Conservation (phyloP, 352 stramenopile species). For the Globisporangium spiculum region DNA sequence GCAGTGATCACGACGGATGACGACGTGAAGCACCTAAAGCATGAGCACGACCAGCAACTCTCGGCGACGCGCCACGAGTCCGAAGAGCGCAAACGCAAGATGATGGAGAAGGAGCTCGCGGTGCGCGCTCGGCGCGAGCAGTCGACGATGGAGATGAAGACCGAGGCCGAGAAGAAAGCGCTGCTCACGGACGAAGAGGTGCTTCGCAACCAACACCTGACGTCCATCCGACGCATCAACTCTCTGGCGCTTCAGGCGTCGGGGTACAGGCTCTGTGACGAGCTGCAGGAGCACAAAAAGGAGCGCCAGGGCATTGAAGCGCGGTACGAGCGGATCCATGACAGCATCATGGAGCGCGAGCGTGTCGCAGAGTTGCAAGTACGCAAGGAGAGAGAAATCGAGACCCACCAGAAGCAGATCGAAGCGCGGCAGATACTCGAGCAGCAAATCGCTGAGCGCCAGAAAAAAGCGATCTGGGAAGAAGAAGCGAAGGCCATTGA, state of each 20-base stretch:
- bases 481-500: constrained; percentile 80
- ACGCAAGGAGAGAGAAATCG: constrained; percentile 37
- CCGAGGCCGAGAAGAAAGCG: constrained; percentile 60
- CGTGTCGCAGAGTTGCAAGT: constrained; percentile 50
- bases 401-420: constrained; percentile 47
- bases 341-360: constrained; percentile 75
- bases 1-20: constrained; percentile 58
- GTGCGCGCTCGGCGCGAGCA: constrained; percentile 65
- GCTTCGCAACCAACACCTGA: constrained; percentile 53
- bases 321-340: constrained; percentile 64
- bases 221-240: constrained; percentile 65
- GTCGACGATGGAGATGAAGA: constrained; percentile 67
- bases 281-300: constrained; percentile 43
- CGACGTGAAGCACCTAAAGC: constrained; percentile 33
- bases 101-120: constrained; percentile 77
- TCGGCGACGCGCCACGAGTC: constrained; percentile 48
- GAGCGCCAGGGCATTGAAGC: constrained; percentile 38
- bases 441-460: constrained; percentile 59
- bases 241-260: constrained; percentile 60
- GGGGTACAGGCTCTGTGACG: constrained; percentile 65
- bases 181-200: constrained; percentile 66
- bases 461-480: constrained; percentile 69
- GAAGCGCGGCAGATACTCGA: constrained; percentile 66
- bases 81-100: constrained; percentile 63
- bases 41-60: constrained; percentile 41